A percentile compares a stretch with the other conserved stretches of the same genome.
Conservation (phyloP, 192 early-diverging fungal species). For the Linnemannia exigua region DNA sequence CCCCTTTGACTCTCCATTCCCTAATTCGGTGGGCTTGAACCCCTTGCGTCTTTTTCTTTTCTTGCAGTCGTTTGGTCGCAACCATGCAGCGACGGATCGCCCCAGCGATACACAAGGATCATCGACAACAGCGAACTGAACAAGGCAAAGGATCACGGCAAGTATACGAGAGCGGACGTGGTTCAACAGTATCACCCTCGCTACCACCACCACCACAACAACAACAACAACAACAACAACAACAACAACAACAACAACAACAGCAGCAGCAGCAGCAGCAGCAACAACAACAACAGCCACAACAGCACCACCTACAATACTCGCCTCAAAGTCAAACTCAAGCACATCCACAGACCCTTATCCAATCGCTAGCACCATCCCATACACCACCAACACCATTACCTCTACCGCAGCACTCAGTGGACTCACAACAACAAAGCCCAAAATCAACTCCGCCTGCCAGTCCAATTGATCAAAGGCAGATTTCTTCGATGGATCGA, state of each 20-base stretch:
- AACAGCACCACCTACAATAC: background rate
- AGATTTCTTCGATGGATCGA: background rate
- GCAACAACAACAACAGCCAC: conserved; percentile 2
- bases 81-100: background rate
- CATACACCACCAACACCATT: background rate
- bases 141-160: background rate
- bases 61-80: background rate
- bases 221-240: background rate
- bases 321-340: too few species aligned
- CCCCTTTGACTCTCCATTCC: background rate
- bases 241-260: background rate
- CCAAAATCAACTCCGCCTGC: background rate
- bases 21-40: background rate
- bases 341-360: background rate
- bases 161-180: background rate
- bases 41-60: background rate
- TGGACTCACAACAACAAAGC: background rate
- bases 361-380: background rate
- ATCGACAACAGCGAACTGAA: background rate
- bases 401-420: background rate
- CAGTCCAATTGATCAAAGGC: background rate
- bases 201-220: background rate
- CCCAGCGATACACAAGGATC: background rate
- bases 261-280: background rate
- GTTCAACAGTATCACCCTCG: background rate